Evolutionary conservation across 2,329 filamentous ascomycete genomes (phyloP), one percentile per base, ranked within the genome.

Genomic region (Leptographium procerum): DNA sequence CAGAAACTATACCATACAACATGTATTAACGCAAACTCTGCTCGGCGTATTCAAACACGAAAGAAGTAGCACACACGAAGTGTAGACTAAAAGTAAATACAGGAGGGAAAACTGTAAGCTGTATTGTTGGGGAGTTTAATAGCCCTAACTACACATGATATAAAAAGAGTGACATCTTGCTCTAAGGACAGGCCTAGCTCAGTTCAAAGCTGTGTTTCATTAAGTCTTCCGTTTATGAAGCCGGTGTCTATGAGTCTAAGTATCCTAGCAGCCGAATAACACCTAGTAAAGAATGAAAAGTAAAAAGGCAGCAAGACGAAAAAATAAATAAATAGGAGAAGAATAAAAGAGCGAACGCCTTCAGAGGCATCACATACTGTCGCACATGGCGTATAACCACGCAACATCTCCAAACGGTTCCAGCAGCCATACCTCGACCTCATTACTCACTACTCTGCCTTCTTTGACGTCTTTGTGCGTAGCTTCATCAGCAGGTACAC

Each of bases 401-500:
- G 16, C 40, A 8, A 43, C n/a, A 43, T 19, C 19, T 33, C 31
- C 6, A n/a, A n/a, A n/a, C n/a, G 40, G 40, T 26, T 26, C 14
- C 9, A 26, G 22, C 22, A 14, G 4, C 22, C 22, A 9, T 14
- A 48, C 10, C 6, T 5, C 10, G 24, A 14, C 22, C 43, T 4
- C 45, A 26, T 14, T 6, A 5, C 59, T 68, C 10, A 5, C 59
- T 68, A 73, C 66, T 74, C 70, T 0, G 74, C 74, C 67, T 72
- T 75, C 69, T 77, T 77, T 3, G 74, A 75, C 4, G 71, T 70
- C 70, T 77, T 77, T 14, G 75, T 77, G 26, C 75, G 67, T 47
- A 78, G 68, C 68, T 77, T 77, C 75, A 78, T 78, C 48, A 78
- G 64, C 2, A 63, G 57, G 59, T 73, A 78, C 7, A 78, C 75